phyloP scores from a whole-genome alignment of 768 basidiomycete genomes.

The Amanita phalloides region DNA sequence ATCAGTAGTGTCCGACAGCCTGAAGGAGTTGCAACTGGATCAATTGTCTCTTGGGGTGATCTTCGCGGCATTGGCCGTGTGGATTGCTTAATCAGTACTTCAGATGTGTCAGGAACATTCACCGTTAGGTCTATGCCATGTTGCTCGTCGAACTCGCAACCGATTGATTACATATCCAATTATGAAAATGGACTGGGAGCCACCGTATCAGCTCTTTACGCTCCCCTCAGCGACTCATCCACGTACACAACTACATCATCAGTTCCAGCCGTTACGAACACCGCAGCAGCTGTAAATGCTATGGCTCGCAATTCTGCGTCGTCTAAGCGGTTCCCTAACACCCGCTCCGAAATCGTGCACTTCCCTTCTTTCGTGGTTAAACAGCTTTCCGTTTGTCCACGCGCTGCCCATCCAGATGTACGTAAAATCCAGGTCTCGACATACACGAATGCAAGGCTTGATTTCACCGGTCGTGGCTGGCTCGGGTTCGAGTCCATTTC shows the following conservation, averaged over 20 bases:
- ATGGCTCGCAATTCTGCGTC: too few relatives aligned
- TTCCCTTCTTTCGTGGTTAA: too few relatives aligned
- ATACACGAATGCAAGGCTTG: neutral
- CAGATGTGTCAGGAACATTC: too few relatives aligned
- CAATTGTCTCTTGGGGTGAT: neutral
- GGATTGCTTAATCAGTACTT: neutral
- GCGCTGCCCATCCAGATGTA: neutral
- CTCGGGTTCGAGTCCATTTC: neutral
- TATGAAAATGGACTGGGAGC: neutral
- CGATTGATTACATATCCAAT: neutral
- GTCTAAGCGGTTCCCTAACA: too few relatives aligned
- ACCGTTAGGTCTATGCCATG: too few relatives aligned
- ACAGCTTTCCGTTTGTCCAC: neutral
- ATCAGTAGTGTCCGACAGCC: too few relatives aligned
- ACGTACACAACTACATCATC: neutral
- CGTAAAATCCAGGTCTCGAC: neutral
- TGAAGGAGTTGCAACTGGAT: too few relatives aligned
- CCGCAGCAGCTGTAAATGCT: neutral
- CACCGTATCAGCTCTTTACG: neutral
- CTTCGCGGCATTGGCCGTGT: neutral
- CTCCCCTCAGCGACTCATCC: neutral
- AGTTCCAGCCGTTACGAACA: neutral
- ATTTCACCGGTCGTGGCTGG: neutral
- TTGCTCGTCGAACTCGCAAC: neutral
- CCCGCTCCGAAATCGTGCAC: too few relatives aligned